Percentiles rank a stretch among this genome's conserved stretches.
These are phyloP conservation scores for Coniochaeta prunicola DNA, from an alignment of 2,329 filamentous ascomycete genomes.

Conservation along the genomic window DNA sequence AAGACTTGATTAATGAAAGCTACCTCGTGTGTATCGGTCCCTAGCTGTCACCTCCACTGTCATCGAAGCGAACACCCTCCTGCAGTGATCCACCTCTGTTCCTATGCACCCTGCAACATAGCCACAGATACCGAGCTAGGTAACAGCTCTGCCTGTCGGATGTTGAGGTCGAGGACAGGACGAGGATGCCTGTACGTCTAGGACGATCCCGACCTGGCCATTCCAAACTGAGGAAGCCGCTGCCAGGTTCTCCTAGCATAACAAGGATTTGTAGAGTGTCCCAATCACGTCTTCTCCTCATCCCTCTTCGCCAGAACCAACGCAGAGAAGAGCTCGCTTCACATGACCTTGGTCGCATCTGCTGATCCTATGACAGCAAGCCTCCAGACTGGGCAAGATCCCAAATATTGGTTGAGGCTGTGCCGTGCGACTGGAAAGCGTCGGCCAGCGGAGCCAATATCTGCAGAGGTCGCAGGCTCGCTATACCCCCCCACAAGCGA, in stretches of 20 bases:
- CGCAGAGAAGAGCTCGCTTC: background rate
- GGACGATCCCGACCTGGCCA: background rate
- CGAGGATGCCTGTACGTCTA: background rate
- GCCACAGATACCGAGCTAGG: background rate
- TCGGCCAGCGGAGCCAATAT: slow-evolving; percentile 1
- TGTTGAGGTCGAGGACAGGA: background rate
- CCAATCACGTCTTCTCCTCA: background rate
- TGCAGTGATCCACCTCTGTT: background rate
- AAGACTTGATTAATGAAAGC: background rate
- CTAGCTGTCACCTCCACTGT: background rate
- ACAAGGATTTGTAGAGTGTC: background rate
- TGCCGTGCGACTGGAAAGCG: background rate
- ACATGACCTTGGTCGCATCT: background rate
- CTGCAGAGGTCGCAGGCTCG: slow-evolving; percentile 18
- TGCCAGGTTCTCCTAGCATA: background rate
- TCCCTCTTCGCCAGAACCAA: background rate
- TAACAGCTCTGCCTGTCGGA: background rate
- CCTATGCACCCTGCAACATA: background rate
- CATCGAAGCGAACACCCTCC: background rate
- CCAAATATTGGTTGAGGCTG: background rate
- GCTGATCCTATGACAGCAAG: background rate
- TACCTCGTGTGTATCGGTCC: background rate
- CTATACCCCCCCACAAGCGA: slow-evolving; percentile 30
- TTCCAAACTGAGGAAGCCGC: background rate
- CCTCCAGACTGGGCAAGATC: background rate